These are phyloP conservation scores for Boletus tylopilopsis DNA, from an alignment of 768 basidiomycete species.

Conservation along the genomic window DNA sequence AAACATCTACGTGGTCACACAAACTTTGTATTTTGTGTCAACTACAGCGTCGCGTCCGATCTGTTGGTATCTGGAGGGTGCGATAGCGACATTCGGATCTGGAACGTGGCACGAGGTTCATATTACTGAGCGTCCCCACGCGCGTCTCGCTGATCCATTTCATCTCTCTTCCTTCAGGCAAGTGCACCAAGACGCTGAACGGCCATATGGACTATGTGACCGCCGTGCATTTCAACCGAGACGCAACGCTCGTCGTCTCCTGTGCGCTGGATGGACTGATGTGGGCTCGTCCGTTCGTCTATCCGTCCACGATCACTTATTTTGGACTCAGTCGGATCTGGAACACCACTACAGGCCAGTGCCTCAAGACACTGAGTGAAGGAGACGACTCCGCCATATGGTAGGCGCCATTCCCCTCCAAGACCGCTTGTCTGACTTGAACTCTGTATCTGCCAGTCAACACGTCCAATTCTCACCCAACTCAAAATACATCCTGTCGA, in stretches of 20 bases:
- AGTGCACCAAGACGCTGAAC: slow-evolving; percentile 79
- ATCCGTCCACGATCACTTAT: neutral
- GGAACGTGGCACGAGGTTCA: slow-evolving; percentile 81
- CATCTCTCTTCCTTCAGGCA: slow-evolving; percentile 46
- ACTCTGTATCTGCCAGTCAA: slow-evolving; percentile 46
- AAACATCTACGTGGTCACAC: slow-evolving; percentile 79
- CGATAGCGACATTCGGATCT: slow-evolving; percentile 90
- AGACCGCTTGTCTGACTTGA: neutral
- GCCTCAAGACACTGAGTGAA: slow-evolving; percentile 93
- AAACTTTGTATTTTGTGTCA: slow-evolving; percentile 87
- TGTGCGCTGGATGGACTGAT: slow-evolving; percentile 92
- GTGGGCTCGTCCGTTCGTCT: slow-evolving; percentile 38
- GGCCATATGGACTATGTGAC: slow-evolving; percentile 96
- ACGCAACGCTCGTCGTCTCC: slow-evolving; percentile 88
- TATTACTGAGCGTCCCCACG: neutral
- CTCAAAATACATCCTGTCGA: slow-evolving; percentile 90
- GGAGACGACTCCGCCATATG: slow-evolving; percentile 83
- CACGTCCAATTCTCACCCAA: slow-evolving; percentile 95
- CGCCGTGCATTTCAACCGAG: slow-evolving; percentile 89
- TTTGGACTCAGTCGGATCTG: slow-evolving; percentile 77
- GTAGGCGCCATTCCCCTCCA: slow-evolving; percentile 33
- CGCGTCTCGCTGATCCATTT: neutral
- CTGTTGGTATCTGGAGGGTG: slow-evolving; percentile 89
- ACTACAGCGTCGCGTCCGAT: slow-evolving; percentile 86
- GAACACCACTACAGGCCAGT: slow-evolving; percentile 90